Percentiles rank a stretch among this genome's conserved stretches.
phyloP scores from a whole-genome alignment of 768 basidiomycete species.

The Auricularia auricula-judae region DNA sequence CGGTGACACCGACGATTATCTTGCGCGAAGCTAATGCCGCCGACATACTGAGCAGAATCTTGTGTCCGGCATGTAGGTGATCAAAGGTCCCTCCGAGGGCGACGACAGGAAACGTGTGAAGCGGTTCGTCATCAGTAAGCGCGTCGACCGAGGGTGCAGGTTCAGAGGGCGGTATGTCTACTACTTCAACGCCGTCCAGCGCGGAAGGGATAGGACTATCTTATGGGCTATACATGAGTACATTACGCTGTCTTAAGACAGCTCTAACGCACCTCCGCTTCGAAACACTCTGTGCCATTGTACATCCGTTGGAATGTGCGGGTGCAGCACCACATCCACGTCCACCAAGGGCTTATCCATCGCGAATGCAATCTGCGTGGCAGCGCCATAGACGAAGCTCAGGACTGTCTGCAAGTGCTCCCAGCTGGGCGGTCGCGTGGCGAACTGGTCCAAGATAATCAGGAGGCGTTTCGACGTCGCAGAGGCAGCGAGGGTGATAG shows the following conservation, averaged over 20 bases:
- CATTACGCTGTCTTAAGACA: neutral
- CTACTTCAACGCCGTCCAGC: neutral
- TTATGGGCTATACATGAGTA: neutral
- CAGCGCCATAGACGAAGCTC: constrained; percentile 76
- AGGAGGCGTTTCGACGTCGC: constrained; percentile 40
- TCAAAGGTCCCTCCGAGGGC: constrained; percentile 95
- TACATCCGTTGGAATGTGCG: constrained; percentile 18
- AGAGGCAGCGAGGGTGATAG: constrained; percentile 25
- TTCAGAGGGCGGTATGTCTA: neutral
- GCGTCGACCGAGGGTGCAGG: neutral
- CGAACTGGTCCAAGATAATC: constrained; percentile 42
- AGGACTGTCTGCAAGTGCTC: constrained; percentile 63
- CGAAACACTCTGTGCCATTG: constrained; percentile 13
- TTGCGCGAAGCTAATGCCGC: constrained; percentile 71
- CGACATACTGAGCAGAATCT: constrained; percentile 88
- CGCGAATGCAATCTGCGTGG: constrained; percentile 63
- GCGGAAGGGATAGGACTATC: neutral
- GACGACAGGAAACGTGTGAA: constrained; percentile 45
- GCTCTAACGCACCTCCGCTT: constrained; percentile 31
- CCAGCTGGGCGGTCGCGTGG: constrained; percentile 42
- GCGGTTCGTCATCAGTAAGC: neutral
- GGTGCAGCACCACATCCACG: constrained; percentile 62
- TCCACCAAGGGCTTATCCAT: constrained; percentile 61
- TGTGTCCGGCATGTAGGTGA: constrained; percentile 94
- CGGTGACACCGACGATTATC: constrained; percentile 84